Percentiles rank a stretch among this genome's conserved stretches.
Conservation (phyloP, 2,329 filamentous ascomycete genomes). For the Cadophora sp. region DNA sequence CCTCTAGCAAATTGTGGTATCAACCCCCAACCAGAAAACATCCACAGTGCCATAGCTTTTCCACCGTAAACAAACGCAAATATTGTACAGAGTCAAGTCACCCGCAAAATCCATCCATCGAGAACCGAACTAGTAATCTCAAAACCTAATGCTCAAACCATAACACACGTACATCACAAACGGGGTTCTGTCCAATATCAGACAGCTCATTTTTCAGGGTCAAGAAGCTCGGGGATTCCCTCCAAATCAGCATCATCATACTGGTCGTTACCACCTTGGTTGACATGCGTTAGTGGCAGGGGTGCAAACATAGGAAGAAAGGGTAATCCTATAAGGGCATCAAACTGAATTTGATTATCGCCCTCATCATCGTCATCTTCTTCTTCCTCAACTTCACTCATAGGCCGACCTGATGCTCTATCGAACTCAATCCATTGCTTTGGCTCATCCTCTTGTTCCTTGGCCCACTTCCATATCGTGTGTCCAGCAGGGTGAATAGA, state of each 20-base stretch:
- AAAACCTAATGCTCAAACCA: not conserved
- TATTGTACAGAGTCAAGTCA: not conserved
- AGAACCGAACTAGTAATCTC: not conserved
- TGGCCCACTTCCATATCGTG: conserved; percentile 36
- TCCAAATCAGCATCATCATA: conserved; percentile 5
- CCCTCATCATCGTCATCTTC: conserved; percentile 8
- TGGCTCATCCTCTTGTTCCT: conserved; percentile 16
- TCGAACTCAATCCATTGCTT: conserved; percentile 37
- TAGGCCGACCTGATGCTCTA: conserved; percentile 10
- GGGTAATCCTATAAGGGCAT: not conserved
- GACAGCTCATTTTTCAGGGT: not conserved
- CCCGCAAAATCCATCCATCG: conserved; percentile 3
- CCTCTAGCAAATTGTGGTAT: conserved; percentile 9
- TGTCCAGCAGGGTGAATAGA: conserved; percentile 25
- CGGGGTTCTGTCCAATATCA: not conserved
- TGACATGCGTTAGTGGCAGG: not conserved
- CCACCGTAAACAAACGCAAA: not conserved
- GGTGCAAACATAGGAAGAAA: not conserved
- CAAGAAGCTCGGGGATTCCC: conserved; percentile 6
- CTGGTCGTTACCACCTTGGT: not conserved
- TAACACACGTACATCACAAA: not conserved
- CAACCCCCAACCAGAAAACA: not conserved
- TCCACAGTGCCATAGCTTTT: not conserved
- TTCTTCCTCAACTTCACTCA: conserved; percentile 16
- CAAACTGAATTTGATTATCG: not conserved